These are phyloP conservation scores for Cladosporium velox DNA, from an alignment of 2,329 filamentous ascomycete genomes.

Conservation along the genomic window DNA sequence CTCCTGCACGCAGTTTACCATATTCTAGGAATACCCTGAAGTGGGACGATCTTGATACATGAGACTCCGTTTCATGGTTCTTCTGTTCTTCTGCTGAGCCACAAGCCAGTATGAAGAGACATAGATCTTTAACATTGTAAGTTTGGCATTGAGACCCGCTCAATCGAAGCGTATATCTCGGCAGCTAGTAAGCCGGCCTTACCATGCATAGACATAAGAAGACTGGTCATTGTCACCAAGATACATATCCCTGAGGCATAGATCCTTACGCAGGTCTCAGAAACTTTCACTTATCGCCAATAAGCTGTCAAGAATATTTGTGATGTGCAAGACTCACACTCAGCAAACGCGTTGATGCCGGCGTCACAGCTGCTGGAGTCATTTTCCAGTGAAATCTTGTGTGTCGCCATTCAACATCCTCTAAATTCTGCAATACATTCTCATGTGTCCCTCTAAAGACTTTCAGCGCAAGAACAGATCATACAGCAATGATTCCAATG, in stretches of 20 bases:
- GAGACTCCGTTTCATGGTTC: neutral
- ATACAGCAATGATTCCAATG: neutral
- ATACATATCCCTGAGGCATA: neutral
- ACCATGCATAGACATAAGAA: neutral
- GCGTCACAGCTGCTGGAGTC: neutral
- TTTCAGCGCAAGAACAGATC: neutral
- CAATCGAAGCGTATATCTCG: neutral
- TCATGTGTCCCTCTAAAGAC: neutral
- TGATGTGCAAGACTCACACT: neutral
- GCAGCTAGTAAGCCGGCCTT: neutral
- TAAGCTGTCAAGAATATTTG: neutral
- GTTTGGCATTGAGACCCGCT: neutral
- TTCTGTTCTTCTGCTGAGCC: neutral
- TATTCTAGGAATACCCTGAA: neutral
- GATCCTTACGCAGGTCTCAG: neutral
- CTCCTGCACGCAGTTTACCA: neutral
- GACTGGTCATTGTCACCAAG: neutral
- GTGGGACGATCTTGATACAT: neutral
- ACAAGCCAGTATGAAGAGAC: neutral
- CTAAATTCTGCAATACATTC: neutral
- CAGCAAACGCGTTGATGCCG: neutral
- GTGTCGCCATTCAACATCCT: neutral
- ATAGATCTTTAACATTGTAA: neutral
- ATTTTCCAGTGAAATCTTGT: neutral
- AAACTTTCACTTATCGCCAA: neutral